Evolutionary conservation across 2,329 filamentous ascomycete genomes (phyloP).

Genomic region (Tolypocladium tropicale): DNA sequence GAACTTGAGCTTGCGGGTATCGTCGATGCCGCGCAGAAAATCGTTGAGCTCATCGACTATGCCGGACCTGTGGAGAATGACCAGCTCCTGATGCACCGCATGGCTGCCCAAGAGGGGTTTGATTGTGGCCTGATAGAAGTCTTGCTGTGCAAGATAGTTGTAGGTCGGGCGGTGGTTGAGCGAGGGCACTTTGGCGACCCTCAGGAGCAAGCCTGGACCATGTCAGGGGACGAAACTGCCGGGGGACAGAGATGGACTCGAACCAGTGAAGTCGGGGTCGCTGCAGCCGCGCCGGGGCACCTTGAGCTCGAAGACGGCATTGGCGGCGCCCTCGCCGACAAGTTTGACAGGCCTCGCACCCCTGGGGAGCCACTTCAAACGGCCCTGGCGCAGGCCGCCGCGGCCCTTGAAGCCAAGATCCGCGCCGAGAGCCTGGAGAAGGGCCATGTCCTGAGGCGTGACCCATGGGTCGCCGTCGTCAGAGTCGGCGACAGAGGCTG

Average conservation of each 20-base stretch:
- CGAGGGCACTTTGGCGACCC: slow-evolving; percentile 26
- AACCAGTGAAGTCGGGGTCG: slow-evolving; percentile 24
- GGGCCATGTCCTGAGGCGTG: slow-evolving; percentile 11
- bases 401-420: slow-evolving; percentile 3
- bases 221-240: neutral
- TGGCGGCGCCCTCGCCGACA: slow-evolving; percentile 63
- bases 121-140: slow-evolving; percentile 23
- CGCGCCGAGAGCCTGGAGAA: slow-evolving; percentile 9
- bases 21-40: slow-evolving; percentile 38
- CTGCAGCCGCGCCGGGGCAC: slow-evolving; percentile 22
- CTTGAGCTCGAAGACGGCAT: slow-evolving; percentile 59
- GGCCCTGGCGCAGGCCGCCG: slow-evolving; percentile 1
- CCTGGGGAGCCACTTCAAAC: slow-evolving; percentile 21
- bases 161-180: slow-evolving; percentile 19
- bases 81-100: slow-evolving; percentile 26
- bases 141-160: slow-evolving; percentile 27
- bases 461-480: slow-evolving; percentile 12
- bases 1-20: slow-evolving; percentile 32
- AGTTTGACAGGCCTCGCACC: slow-evolving; percentile 27
- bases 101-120: slow-evolving; percentile 22
- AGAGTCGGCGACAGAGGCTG: neutral
- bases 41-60: slow-evolving; percentile 38
- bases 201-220: slow-evolving; percentile 21
- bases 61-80: slow-evolving; percentile 23
- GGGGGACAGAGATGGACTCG: slow-evolving; percentile 5